Evolutionary conservation across 768 basidiomycete species (phyloP).

Genomic region (Pisolithus orientalis): DNA sequence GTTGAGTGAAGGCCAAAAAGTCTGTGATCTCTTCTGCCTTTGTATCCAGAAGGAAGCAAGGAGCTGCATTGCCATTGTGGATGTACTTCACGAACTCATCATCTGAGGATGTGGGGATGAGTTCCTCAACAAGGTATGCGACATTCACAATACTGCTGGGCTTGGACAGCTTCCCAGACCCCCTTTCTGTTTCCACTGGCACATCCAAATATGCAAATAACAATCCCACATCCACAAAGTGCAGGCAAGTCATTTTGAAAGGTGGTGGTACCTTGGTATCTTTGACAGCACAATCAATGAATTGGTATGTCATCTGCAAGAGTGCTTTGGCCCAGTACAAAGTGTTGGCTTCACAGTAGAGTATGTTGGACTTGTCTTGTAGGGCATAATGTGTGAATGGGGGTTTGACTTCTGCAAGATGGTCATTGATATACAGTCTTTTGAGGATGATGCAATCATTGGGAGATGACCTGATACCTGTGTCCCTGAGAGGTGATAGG

Average conservation of each 20-base stretch:
- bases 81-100: too few species aligned
- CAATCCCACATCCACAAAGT: conserved; percentile 6
- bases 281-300: background rate
- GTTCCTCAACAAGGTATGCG: background rate
- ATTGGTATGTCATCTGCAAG: conserved; percentile 3
- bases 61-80: background rate
- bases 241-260: conserved; percentile 4
- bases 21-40: background rate
- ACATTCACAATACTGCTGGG: background rate
- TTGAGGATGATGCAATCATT: background rate
- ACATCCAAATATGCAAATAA: background rate
- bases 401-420: background rate
- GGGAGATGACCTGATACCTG: too few species aligned
- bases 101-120: background rate
- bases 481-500: background rate
- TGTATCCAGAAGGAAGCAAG: background rate
- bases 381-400: background rate
- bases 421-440: background rate
- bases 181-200: background rate
- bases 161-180: background rate
- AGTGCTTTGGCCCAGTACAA: conserved; percentile 8
- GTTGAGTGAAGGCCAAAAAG: background rate
- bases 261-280: background rate
- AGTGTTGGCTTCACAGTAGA: background rate
- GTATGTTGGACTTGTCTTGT: too few species aligned